Base-by-base conservation (phyloP, 78 protist genomes). In the Dictyostelium firmibasis region DNA sequence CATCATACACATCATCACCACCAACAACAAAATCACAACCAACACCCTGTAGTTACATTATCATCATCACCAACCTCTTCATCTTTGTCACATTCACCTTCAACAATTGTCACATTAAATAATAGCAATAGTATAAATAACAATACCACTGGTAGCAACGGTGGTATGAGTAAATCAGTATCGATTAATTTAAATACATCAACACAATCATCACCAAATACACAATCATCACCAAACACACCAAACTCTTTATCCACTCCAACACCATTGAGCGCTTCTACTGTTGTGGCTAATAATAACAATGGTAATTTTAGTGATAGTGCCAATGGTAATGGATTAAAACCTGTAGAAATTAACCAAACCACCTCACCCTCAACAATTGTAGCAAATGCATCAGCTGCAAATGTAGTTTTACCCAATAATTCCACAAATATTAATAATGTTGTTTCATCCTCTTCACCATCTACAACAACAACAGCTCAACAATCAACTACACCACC, bases 261-360 rank as follows among this genome's bases (percentile, higher is more conserved):
- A 67, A 67, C 35, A 27, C 43, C 79, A 72, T 31, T 72, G 33
- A 72, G 79, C 36, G 79, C 79, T 72, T 16, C 79, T 72, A 33
- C 79, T 72, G 79, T 72, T 72, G 79, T 72, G 44, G 79, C 79
- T 72, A 72, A 72, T 72, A 72, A 77, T 77, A 77, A 77, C 83
- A 77, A 77, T 41, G 60, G 78, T 23, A 33, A 83, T 41, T 31
- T 64, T 38, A 38, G 43, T 77, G 20, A 20, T 69, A 62, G 41
- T 33, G 25, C 38, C 18, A 31, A 31, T 25, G 35, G 43, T 29
- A 69, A 29, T 72, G 79, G 44, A 72, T 16, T 33, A 29, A 72
- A 27, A 72, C 79, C 38, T 25, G 75, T 67, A 67, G 75, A 41
- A 78, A 78, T 38, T 67, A 57, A 41, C 83, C 36, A 35, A 38